A percentile compares a stretch with the other conserved stretches of the same genome.
Conservation (phyloP, 768 basidiomycete genomes). For the Rhizopogon sp. region DNA sequence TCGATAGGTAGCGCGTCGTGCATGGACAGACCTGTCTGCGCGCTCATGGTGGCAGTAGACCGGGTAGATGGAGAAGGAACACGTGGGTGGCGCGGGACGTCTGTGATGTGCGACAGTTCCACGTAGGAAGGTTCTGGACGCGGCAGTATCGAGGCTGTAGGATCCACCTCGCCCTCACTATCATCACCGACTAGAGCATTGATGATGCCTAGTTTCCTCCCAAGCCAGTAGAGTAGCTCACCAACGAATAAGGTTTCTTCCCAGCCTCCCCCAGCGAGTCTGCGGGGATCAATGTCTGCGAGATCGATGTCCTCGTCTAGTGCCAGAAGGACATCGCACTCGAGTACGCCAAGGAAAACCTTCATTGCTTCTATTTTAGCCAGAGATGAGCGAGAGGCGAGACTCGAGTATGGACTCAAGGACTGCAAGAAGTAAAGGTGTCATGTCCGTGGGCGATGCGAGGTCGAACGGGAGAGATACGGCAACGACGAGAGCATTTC, state of each 20-base stretch:
- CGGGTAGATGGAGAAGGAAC: too few relatives aligned
- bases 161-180: constrained; percentile 10
- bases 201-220: constrained; percentile 36
- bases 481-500: constrained; percentile 43
- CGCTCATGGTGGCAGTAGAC: too few relatives aligned
- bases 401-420: constrained; percentile 55
- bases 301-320: constrained; percentile 60
- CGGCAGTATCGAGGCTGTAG: too few relatives aligned
- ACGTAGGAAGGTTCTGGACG: too few relatives aligned
- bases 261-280: constrained; percentile 59
- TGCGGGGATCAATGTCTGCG: constrained; percentile 57
- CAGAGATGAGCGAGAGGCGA: constrained; percentile 32
- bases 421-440: constrained; percentile 65
- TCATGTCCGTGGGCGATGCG: constrained; percentile 54
- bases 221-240: constrained; percentile 68
- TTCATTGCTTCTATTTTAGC: constrained; percentile 63
- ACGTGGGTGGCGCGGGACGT: too few relatives aligned
- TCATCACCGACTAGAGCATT: constrained; percentile 12
- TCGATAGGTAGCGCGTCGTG: too few relatives aligned
- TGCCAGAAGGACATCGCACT: constrained; percentile 56
- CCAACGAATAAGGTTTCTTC: constrained; percentile 67
- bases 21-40: too few relatives aligned
- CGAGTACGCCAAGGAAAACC: constrained; percentile 69
- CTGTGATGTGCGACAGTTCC: too few relatives aligned
- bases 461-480: constrained; percentile 44